Evolutionary conservation across 345 rosid genomes (phyloP).

Genomic region (Camelina laxa): DNA sequence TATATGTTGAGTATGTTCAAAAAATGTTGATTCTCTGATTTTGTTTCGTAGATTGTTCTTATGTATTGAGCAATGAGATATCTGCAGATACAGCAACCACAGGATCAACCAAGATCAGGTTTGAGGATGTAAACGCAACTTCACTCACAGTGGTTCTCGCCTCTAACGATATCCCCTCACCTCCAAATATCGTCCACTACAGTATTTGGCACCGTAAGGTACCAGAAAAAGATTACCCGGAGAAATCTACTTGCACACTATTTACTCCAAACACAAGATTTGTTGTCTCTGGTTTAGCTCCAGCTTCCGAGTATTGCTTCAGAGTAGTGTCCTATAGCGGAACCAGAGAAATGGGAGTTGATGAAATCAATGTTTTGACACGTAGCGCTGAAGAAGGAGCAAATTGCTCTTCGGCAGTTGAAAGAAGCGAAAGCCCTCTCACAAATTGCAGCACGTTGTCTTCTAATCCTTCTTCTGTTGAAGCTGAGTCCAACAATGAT

Average conservation of each 20-base stretch:
- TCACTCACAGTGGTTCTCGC: constrained; percentile 67
- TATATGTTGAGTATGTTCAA: constrained; percentile 9
- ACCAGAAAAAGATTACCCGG: constrained; percentile 55
- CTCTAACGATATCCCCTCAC: constrained; percentile 47
- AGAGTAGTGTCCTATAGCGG: constrained; percentile 64
- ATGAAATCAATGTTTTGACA: constrained; percentile 59
- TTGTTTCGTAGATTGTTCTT: constrained; percentile 37
- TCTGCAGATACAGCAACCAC: constrained; percentile 47
- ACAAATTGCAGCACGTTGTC: constrained; percentile 86
- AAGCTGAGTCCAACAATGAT: constrained; percentile 79
- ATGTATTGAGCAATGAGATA: constrained; percentile 44
- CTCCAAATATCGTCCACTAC: constrained; percentile 54
- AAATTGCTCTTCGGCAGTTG: constrained; percentile 49
- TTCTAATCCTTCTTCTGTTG: constrained; percentile 83
- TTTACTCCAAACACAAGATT: constrained; percentile 65
- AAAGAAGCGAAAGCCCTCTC: constrained; percentile 92
- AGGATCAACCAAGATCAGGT: constrained; percentile 52
- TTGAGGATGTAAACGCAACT: constrained; percentile 70
- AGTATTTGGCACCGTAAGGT: constrained; percentile 82
- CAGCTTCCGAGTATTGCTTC: constrained; percentile 70
- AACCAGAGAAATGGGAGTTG: constrained; percentile 50
- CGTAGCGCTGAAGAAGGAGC: constrained; percentile 47
- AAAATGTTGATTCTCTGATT: constrained; percentile 34
- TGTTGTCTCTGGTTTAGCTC: constrained; percentile 65
- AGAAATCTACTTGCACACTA: constrained; percentile 73